Conservation (phyloP, 2,329 filamentous ascomycete species). For the Fusarium oligoseptatum region DNA sequence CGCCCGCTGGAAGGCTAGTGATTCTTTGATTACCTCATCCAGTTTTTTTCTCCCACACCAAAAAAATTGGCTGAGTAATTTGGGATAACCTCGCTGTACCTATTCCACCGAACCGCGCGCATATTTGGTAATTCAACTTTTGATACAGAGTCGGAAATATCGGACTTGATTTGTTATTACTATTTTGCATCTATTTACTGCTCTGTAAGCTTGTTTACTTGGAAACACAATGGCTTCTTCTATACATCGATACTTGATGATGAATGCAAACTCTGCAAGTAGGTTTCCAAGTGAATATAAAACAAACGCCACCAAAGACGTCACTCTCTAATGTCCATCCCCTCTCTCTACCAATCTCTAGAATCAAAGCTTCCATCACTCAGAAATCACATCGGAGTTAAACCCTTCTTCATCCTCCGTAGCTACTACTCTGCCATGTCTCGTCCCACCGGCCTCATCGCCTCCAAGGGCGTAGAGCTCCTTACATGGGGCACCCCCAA, state of each 20-base stretch:
- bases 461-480: slow-evolving; percentile 74
- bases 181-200: not conserved
- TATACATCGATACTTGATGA: not conserved
- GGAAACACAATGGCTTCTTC: not conserved
- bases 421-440: slow-evolving; percentile 42
- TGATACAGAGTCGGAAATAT: not conserved
- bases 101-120: not conserved
- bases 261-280: slow-evolving; percentile 8
- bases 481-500: slow-evolving; percentile 70
- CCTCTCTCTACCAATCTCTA: not conserved
- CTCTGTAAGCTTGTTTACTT: not conserved
- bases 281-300: not conserved
- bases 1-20: not conserved
- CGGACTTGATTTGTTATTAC: slow-evolving; percentile 2
- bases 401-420: not conserved
- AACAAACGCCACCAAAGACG: not conserved
- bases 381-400: not conserved
- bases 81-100: not conserved
- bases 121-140: not conserved
- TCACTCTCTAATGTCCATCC: not conserved
- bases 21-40: not conserved
- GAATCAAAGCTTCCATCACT: not conserved
- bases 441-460: slow-evolving; percentile 66
- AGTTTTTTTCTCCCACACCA: not conserved
- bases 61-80: not conserved